phyloP scores from a whole-genome alignment of 2,329 filamentous ascomycete genomes.

The Periconia macrospinosa region DNA sequence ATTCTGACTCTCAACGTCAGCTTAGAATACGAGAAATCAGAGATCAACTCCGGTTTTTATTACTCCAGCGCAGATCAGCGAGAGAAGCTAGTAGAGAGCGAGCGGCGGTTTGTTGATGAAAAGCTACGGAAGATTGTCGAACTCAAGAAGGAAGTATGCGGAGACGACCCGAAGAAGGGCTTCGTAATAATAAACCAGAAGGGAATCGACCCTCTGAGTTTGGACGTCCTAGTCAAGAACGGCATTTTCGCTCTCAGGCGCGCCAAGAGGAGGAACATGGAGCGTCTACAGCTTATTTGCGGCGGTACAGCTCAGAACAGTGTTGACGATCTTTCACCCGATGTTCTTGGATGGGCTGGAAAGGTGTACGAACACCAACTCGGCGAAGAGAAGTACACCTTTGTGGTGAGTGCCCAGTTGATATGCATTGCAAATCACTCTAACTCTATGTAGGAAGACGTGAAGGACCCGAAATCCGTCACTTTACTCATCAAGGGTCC shows the following conservation, averaged over 20 bases:
- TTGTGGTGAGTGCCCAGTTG: constrained; percentile 57
- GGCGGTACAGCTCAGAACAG: constrained; percentile 93
- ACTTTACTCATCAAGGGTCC: constrained; percentile 97
- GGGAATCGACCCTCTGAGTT: constrained; percentile 93
- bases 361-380: constrained; percentile 96
- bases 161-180: constrained; percentile 86
- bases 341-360: constrained; percentile 92
- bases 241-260: constrained; percentile 91
- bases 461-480: constrained; percentile 98
- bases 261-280: constrained; percentile 99
- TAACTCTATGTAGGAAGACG: constrained; percentile 67
- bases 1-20: constrained; percentile 96
- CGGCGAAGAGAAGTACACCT: constrained; percentile 98
- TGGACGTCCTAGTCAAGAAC: constrained; percentile 97
- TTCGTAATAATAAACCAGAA: constrained; percentile 99
- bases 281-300: constrained; percentile 91
- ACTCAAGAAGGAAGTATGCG: constrained; percentile 96
- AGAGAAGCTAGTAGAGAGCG: constrained; percentile 96
- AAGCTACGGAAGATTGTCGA: constrained; percentile 98
- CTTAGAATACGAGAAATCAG: constrained; percentile 97
- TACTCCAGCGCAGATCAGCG: constrained; percentile 96
- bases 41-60: constrained; percentile 99
- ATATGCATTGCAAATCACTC: constrained; percentile 2
- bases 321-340: constrained; percentile 86
- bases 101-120: constrained; percentile 91